Percentiles rank a stretch among this genome's conserved stretches.
Evolutionary conservation across 2,329 filamentous ascomycete genomes (phyloP).

Genomic region (Curvularia eragrostidis): DNA sequence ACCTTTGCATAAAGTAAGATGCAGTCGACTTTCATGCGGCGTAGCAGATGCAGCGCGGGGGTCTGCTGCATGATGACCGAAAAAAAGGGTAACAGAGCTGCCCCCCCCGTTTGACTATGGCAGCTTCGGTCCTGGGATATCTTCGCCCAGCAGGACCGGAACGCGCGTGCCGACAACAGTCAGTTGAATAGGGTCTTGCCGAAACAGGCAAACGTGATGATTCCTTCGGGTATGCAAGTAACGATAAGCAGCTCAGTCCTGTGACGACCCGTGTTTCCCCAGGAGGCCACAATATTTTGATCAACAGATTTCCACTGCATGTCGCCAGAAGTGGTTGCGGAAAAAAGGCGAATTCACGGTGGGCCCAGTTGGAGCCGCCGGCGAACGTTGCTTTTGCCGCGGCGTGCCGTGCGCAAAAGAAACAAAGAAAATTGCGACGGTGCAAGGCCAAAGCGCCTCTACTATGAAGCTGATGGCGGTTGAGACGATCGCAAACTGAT

Average conservation of each 20-base stretch:
- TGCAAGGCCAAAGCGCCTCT: slow-evolving; percentile 2
- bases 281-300: slow-evolving; percentile 15
- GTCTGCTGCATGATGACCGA: background rate
- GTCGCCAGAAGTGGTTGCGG: slow-evolving; percentile 10
- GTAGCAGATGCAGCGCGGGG: background rate
- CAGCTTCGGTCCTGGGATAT: slow-evolving; percentile 2
- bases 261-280: slow-evolving; percentile 8
- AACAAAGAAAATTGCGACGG: slow-evolving; percentile 6
- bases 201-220: slow-evolving; percentile 6
- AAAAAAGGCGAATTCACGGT: slow-evolving; percentile 4
- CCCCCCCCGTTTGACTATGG: background rate
- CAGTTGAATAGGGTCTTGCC: slow-evolving; percentile 7
- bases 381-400: slow-evolving; percentile 16
- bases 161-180: slow-evolving; percentile 5
- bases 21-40: background rate
- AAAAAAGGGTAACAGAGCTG: background rate
- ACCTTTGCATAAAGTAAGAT: background rate
- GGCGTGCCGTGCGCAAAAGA: slow-evolving; percentile 10
- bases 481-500: slow-evolving; percentile 16
- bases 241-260: slow-evolving; percentile 5
- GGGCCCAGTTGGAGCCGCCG: slow-evolving; percentile 16
- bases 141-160: slow-evolving; percentile 17
- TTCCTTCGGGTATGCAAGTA: slow-evolving; percentile 1
- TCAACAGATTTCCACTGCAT: slow-evolving; percentile 16
- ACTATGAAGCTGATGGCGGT: slow-evolving; percentile 5